Conservation (phyloP, 177 flowering plant species). For the Vitis hybrid region DNA sequence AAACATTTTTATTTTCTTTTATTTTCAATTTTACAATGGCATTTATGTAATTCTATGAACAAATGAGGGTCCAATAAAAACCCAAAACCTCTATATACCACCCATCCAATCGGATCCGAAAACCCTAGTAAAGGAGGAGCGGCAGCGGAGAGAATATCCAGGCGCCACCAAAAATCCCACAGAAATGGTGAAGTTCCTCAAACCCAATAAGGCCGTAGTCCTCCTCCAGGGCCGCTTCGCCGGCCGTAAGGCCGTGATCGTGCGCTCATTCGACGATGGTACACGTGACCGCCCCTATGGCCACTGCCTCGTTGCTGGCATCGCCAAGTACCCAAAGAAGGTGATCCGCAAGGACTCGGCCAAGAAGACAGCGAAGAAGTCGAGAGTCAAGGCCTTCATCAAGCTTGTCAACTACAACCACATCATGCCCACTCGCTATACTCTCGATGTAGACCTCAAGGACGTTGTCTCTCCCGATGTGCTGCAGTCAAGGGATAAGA, state of each 20-base stretch:
- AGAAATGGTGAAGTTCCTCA: conserved; percentile 16
- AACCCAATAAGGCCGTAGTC: conserved; percentile 7
- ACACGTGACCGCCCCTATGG: conserved; percentile 36
- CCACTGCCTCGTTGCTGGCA: conserved; percentile 42
- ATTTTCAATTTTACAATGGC: too few species aligned
- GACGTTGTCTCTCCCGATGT: conserved; percentile 28
- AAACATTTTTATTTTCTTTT: too few species aligned
- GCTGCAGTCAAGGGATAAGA: too few species aligned
- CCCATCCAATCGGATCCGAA: too few species aligned
- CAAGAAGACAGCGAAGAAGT: conserved; percentile 27
- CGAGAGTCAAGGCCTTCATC: conserved; percentile 40
- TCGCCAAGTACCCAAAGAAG: conserved; percentile 41
- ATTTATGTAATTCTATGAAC: too few species aligned
- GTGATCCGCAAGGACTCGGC: conserved; percentile 35
- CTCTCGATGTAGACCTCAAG: conserved; percentile 46
- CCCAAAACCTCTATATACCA: too few species aligned
- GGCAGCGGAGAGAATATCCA: too few species aligned
- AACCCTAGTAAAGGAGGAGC: too few species aligned
- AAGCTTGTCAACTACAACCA: conserved; percentile 30
- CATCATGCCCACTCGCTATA: conserved; percentile 27
- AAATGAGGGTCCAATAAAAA: too few species aligned
- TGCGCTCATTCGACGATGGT: conserved; percentile 37
- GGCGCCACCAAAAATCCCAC: too few species aligned
- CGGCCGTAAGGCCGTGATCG: conserved; percentile 32
- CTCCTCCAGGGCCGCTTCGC: conserved; percentile 17